Base-by-base conservation (phyloP, 2,329 filamentous ascomycete genomes). In the Aspergillus unguis region DNA sequence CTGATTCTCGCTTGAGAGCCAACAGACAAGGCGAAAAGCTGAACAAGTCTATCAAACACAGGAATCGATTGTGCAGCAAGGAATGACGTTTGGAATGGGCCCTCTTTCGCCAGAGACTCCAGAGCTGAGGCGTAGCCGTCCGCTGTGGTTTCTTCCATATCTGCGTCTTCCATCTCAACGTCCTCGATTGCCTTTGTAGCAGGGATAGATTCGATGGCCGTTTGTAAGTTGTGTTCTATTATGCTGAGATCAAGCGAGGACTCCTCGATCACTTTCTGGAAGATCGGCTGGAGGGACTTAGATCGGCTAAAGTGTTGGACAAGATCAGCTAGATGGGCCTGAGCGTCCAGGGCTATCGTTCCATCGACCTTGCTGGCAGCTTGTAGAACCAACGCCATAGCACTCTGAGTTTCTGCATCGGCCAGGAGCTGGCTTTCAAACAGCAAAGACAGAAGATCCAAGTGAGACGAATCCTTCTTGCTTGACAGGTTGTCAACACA, bases 171-270 rank as follows among this genome's bases (percentile, higher is more conserved):
- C 77, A 83, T 83, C 11, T 76, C 69, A 6, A 75, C 71, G 58
- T 84, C 80, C 44, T 78, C 74, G 26, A 74, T 67, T 2, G 75
- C 60, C 47, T 77, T 75, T n/a, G 79, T 74, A 17, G 82, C 70
- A 35, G 78, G 67, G 41, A 80, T 68, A 61, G 81, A 80, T 37
- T 86, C 81, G 55, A 92, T 82, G 7, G 85, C 82, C 6, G 86
- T 82, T 50, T 89, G 85, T 23, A 95, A 77, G 60, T 84, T 86
- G 72, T 89, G 80, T 71, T 94, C 88, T 17, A 94, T 73, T 44
- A 85, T 81, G 55, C 90, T 83, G 41, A 94, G 81, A 62, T 94
- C 86, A 54, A 90, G 79, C 9, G 85, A 81, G 6, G 84, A 80
- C 37, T 86, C 82, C 33, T 83, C 77, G 35, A 92, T 80, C 3